These are phyloP conservation scores for Nemania abortiva DNA, from an alignment of 2,329 filamentous ascomycete species.

Conservation along the genomic window DNA sequence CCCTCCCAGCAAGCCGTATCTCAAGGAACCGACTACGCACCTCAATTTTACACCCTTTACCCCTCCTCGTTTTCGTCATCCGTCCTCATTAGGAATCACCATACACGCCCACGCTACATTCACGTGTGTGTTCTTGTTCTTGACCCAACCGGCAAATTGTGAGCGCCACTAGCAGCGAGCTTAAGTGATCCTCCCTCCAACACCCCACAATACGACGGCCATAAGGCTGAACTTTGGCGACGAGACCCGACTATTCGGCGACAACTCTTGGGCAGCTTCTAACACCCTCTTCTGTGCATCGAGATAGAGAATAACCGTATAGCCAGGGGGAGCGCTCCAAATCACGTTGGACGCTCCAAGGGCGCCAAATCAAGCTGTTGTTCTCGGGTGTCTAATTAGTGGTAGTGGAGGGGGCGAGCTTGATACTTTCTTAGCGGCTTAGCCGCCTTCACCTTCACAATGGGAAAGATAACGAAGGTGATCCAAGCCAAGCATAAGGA, in stretches of 20 bases:
- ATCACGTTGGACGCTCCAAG: conserved; percentile 48
- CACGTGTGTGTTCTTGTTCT: background rate
- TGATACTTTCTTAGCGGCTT: conserved; percentile 63
- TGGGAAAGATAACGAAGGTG: conserved; percentile 77
- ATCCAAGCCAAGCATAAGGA: conserved; percentile 76
- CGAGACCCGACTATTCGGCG: conserved; percentile 38
- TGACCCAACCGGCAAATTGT: conserved; percentile 32
- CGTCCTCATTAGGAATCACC: conserved; percentile 3
- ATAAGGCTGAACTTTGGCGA: conserved; percentile 47
- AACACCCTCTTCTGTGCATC: conserved; percentile 39
- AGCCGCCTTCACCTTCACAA: conserved; percentile 69
- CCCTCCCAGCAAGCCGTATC: conserved; percentile 43
- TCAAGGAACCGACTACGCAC: conserved; percentile 34
- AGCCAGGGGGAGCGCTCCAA: conserved; percentile 48
- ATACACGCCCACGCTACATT: conserved; percentile 14
- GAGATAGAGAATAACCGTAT: conserved; percentile 32
- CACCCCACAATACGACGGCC: conserved; percentile 40
- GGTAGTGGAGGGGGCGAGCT: conserved; percentile 69
- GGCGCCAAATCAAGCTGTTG: conserved; percentile 55
- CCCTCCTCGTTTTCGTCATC: conserved; percentile 16
- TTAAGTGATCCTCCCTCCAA: conserved; percentile 23
- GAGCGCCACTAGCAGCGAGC: conserved; percentile 30
- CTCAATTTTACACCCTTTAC: conserved; percentile 29
- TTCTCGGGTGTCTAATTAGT: conserved; percentile 54
- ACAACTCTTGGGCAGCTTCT: conserved; percentile 29